These are phyloP conservation scores for Plasmopara muralis DNA, from an alignment of 352 stramenopile genomes.

Conservation along the genomic window DNA sequence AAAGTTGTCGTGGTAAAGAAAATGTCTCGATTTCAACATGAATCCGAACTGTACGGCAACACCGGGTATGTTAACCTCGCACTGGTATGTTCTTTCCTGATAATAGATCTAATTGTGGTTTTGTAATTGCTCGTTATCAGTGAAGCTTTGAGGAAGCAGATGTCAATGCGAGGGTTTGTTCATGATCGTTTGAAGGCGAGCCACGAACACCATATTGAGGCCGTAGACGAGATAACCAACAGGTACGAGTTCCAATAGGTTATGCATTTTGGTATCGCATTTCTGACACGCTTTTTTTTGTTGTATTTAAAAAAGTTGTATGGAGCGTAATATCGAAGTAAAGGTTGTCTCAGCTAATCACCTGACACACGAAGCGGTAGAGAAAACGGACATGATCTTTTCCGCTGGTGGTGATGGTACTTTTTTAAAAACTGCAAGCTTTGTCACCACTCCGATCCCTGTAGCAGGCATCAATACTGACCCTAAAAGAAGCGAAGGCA, in stretches of 20 bases:
- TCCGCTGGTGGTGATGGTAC: conserved; percentile 80
- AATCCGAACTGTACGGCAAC: conserved; percentile 75
- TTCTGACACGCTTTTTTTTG: conserved; percentile 7
- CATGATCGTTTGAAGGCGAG: conserved; percentile 82
- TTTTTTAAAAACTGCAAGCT: conserved; percentile 83
- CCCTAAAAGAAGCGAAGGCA: conserved; percentile 75
- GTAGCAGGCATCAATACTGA: conserved; percentile 84
- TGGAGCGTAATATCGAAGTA: conserved; percentile 59
- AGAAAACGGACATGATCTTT: conserved; percentile 82
- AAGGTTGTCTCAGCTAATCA: conserved; percentile 73
- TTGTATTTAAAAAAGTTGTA: conserved; percentile 36
- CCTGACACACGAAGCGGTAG: conserved; percentile 69
- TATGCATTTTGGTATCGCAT: background rate
- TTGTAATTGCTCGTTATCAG: conserved; percentile 13
- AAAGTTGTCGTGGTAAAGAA: conserved; percentile 87
- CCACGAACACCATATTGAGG: conserved; percentile 81
- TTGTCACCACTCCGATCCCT: conserved; percentile 80
- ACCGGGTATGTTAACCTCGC: conserved; percentile 40
- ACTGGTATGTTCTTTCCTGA: background rate
- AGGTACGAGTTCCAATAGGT: conserved; percentile 24
- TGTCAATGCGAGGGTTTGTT: conserved; percentile 86
- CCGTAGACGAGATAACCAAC: conserved; percentile 77
- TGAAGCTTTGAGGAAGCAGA: conserved; percentile 84
- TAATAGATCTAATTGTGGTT: background rate
- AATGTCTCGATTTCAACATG: conserved; percentile 82